Evolutionary conservation across 208 protist species (phyloP), one percentile per base, ranked within the genome.

Genomic region (Tritrichomonas foetus): DNA sequence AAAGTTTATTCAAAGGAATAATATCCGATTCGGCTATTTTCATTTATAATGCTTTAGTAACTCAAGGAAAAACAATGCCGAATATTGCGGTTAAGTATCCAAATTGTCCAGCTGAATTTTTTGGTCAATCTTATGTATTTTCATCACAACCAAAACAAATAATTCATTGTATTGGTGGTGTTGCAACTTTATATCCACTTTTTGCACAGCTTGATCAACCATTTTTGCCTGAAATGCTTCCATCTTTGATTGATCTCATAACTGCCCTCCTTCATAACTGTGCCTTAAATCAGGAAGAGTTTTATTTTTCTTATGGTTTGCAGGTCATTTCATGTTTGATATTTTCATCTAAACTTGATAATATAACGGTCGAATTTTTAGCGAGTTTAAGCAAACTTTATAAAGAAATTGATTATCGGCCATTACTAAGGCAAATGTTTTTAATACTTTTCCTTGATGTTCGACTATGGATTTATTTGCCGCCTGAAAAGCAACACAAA

Each of bases 161-260:
- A 89, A 39, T 89, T 5, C 44, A 57, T 39, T 49, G 47, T n/a
- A 57, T 57, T 39, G 78, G 78, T 39, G 78, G 78, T 16, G 39
- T 89, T 14, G 3, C 20, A 8, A 14, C 78, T 39, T 41, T 89
- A 16, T 89, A 47, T 16, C 78, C 78, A 33, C 22, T 89, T 13
- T 89, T 89, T 57, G 41, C 78, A 1, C 78, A 89, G 16, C 44
- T 89, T 50, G 78, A 89, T 61, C 41, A 61, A 57, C 78, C 78
- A 20, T 57, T 57, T 27, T 27, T n/a, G 3, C 41, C 8, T 30
- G 27, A 30, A n/a, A 8, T 53, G 14, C 30, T 89, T 39, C 47
- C 78, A 39, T 57, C 39, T 36, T 36, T 89, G 1, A 16, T 89
- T 1, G 41, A 53, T 27, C 33, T 89, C 57, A 11, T 89, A 16